These are phyloP conservation scores for Agrostemma githago DNA, from an alignment of 148 eudicot genomes.

Conservation along the genomic window DNA sequence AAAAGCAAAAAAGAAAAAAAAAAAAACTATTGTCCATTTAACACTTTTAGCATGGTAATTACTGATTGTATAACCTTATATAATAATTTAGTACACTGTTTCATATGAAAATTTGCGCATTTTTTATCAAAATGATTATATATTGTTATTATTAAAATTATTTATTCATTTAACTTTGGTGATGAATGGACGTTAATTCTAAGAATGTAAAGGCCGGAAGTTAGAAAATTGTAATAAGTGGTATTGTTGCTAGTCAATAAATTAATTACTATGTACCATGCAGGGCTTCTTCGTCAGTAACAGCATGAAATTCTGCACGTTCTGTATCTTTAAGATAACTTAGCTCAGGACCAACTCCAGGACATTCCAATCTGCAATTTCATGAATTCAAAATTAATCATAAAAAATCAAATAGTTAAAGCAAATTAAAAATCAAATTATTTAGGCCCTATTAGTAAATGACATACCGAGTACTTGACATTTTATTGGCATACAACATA, in stretches of 20 bases:
- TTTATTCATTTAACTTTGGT: neutral
- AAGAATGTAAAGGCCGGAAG: neutral
- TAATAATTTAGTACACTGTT: neutral
- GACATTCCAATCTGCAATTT: conserved; percentile 59
- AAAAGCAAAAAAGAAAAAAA: no score
- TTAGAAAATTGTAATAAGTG: no score
- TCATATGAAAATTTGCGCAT: neutral
- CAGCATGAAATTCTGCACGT: conserved; percentile 54
- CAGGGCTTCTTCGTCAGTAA: conserved; percentile 71
- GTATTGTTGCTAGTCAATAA: no score
- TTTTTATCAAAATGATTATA: neutral
- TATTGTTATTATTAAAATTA: no score
- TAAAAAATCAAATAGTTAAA: neutral
- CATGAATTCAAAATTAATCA: neutral
- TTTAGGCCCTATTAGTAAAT: no score
- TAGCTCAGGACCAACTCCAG: conserved; percentile 79
- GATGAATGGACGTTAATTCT: neutral
- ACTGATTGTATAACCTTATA: no score
- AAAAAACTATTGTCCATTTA: no score
- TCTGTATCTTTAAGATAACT: conserved; percentile 63
- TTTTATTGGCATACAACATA: no score
- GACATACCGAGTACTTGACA: no score
- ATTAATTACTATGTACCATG: conserved; percentile 34
- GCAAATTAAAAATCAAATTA: no score
- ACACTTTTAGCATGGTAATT: no score